These are phyloP conservation scores for Coriolopsis trogii DNA, from an alignment of 1,284 basidiomycete genomes.

Conservation along the genomic window DNA sequence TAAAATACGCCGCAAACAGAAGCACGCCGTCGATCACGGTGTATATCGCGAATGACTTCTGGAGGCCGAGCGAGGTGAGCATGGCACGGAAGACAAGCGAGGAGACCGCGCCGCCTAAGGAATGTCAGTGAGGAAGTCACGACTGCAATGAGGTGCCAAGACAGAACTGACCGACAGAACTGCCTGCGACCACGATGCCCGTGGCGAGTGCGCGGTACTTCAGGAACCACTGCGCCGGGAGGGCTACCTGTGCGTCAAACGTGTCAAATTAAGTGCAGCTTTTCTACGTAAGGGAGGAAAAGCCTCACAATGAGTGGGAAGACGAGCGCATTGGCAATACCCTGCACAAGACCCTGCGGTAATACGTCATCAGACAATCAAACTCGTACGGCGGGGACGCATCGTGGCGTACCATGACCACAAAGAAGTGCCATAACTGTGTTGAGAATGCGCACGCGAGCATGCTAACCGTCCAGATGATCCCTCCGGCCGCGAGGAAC, in stretches of 20 bases:
- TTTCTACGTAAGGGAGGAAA: neutral
- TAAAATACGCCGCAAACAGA: constrained; percentile 22
- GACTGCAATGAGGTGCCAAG: too few relatives aligned
- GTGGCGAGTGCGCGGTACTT: constrained; percentile 23
- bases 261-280: neutral
- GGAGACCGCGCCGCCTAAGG: constrained; percentile 27
- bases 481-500: constrained; percentile 21
- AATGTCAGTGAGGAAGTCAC: neutral
- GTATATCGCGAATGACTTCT: constrained; percentile 27
- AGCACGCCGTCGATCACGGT: constrained; percentile 27
- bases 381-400: neutral
- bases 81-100: constrained; percentile 26
- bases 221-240: constrained; percentile 27
- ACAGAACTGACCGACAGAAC: constrained; percentile 16
- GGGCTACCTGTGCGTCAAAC: constrained; percentile 12
- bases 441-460: constrained; percentile 22
- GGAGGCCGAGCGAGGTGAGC: constrained; percentile 23
- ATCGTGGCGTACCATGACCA: constrained; percentile 19
- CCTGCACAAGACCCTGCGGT: constrained; percentile 21
- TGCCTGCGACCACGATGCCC: constrained; percentile 25
- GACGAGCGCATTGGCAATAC: constrained; percentile 18
- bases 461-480: constrained; percentile 23
- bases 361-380: neutral
- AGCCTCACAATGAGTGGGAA: constrained; percentile 23
- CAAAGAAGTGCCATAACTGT: constrained; percentile 26